These are phyloP conservation scores for Eleusine indica DNA, from an alignment of 176 grass and related monocot genomes.

Conservation along the genomic window DNA sequence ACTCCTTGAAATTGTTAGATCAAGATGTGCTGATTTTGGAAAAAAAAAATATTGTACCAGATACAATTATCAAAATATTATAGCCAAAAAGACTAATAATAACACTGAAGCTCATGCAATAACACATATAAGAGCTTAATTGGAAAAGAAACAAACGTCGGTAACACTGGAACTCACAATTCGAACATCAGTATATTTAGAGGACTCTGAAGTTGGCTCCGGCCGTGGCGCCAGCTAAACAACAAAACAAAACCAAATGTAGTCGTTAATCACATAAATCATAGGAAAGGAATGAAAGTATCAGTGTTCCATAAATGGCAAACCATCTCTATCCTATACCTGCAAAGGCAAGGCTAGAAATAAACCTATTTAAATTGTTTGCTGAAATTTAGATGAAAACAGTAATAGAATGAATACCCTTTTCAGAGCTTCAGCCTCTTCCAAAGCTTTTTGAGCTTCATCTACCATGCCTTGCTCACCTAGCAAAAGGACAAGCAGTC, in stretches of 20 bases:
- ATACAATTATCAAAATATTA: constrained; percentile 5
- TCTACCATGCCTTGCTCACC: constrained; percentile 96
- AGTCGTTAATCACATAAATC: constrained; percentile 25
- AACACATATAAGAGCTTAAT: background rate
- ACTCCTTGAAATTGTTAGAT: background rate
- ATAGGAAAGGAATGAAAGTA: constrained; percentile 18
- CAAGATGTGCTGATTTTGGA: no score
- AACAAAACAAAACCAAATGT: constrained; percentile 16
- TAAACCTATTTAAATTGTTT: constrained; percentile 12
- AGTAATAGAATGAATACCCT: constrained; percentile 53
- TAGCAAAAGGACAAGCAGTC: constrained; percentile 40
- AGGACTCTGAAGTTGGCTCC: constrained; percentile 62
- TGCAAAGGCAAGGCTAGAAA: background rate
- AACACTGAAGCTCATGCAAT: background rate
- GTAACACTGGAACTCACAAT: constrained; percentile 74
- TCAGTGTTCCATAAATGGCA: background rate
- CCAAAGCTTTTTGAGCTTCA: constrained; percentile 88
- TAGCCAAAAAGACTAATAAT: constrained; percentile 7
- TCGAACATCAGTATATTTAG: constrained; percentile 91
- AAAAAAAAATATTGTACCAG: background rate
- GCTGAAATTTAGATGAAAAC: constrained; percentile 19
- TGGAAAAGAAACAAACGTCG: background rate
- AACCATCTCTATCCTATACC: constrained; percentile 16
- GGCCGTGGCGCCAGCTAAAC: constrained; percentile 65
- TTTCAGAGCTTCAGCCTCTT: constrained; percentile 98